Conservation (phyloP, 192 early-diverging fungal species). For the Coemansia brasiliensis region DNA sequence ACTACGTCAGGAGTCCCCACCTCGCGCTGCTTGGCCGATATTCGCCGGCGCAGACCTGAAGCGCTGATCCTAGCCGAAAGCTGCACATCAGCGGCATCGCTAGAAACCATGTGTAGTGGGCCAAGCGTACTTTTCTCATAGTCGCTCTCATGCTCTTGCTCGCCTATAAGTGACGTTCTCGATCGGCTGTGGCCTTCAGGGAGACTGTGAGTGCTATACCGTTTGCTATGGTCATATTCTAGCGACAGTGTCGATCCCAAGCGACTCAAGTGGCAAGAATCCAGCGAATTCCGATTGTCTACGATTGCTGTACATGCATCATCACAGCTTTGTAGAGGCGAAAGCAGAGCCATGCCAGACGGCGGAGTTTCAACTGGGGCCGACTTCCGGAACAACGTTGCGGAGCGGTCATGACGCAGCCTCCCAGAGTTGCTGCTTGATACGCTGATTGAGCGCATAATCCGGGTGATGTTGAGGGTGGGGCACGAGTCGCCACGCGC, state of each 20-base stretch:
- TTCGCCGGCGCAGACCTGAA: conserved; percentile 39
- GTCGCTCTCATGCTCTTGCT: conserved; percentile 1
- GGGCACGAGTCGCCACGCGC: conserved; percentile 43
- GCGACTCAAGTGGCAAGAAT: neutral
- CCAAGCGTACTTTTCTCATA: neutral
- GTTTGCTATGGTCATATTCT: neutral
- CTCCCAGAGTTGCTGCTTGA: conserved; percentile 17
- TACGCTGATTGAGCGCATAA: conserved; percentile 52
- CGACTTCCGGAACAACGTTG: neutral
- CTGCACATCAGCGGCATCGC: conserved; percentile 3
- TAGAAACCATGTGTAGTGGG: neutral
- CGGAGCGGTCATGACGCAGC: neutral
- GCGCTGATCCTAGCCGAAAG: conserved; percentile 1
- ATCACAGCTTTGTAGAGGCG: conserved; percentile 13
- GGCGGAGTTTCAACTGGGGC: conserved; percentile 3
- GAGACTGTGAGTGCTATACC: conserved; percentile 6
- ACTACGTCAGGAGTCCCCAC: conserved; percentile 30
- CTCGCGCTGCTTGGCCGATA: conserved; percentile 26
- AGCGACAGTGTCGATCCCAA: neutral
- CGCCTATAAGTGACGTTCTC: neutral
- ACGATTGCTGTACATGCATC: conserved; percentile 11
- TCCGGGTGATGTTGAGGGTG: conserved; percentile 44
- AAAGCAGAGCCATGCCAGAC: conserved; percentile 7
- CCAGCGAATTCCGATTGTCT: conserved; percentile 7
- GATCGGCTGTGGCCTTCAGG: conserved; percentile 4